A percentile compares a stretch with the other conserved stretches of the same genome.
Evolutionary conservation across 192 early-diverging fungal genomes (phyloP).

Genomic region (Spizellomyces sp.): DNA sequence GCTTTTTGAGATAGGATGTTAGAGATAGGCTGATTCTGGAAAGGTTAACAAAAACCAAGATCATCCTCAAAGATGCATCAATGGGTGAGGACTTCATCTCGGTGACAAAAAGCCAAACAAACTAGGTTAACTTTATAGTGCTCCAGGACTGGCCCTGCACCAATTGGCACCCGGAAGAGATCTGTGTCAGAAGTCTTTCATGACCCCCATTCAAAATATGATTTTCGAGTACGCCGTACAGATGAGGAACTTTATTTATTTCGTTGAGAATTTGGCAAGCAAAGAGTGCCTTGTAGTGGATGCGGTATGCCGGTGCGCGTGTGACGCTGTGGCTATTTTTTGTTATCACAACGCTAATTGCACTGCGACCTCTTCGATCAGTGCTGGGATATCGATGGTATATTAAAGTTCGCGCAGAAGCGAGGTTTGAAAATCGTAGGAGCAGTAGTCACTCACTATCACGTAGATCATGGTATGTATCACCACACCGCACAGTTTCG

Average conservation of each 20-base stretch:
- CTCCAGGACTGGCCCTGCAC: slow-evolving; percentile 56
- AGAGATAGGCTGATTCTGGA: slow-evolving; percentile 7
- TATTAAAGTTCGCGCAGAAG: slow-evolving; percentile 61
- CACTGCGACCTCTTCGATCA: slow-evolving; percentile 18
- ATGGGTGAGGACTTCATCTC: background rate
- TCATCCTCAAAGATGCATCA: slow-evolving; percentile 11
- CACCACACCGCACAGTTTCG: background rate
- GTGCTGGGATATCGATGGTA: slow-evolving; percentile 93
- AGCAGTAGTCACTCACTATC: slow-evolving; percentile 77
- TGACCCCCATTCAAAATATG: slow-evolving; percentile 72
- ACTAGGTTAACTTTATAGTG: background rate
- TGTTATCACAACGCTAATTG: background rate
- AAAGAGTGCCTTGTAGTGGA: slow-evolving; percentile 82
- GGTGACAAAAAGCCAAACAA: background rate
- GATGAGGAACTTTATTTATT: slow-evolving; percentile 87
- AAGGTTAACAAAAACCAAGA: background rate
- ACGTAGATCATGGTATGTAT: slow-evolving; percentile 71
- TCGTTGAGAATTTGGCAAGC: slow-evolving; percentile 69
- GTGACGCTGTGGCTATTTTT: too few species aligned
- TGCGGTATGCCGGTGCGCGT: slow-evolving; percentile 51
- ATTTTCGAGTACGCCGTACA: slow-evolving; percentile 77
- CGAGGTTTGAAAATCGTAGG: slow-evolving; percentile 71
- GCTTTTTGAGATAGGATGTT: background rate
- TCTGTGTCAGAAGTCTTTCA: slow-evolving; percentile 57
- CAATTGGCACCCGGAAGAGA: slow-evolving; percentile 76